Conservation (phyloP, 345 rosid species). For the Citrus trifoliata region DNA sequence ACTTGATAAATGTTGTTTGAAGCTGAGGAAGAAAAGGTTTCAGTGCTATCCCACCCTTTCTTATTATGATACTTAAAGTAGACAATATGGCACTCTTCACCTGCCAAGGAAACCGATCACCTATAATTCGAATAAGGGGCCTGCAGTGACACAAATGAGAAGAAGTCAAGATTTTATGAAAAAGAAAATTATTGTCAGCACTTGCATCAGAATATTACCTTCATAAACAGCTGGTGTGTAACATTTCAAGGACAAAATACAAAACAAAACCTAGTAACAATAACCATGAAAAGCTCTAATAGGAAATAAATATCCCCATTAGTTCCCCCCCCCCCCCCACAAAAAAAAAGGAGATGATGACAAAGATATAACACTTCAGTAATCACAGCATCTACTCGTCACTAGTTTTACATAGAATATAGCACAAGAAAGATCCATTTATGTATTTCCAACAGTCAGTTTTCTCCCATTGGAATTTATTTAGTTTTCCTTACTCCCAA, state of each 20-base stretch:
- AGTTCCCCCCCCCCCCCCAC: too few species aligned
- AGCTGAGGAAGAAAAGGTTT: constrained; percentile 99
- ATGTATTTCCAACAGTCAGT: constrained; percentile 3
- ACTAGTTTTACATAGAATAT: not conserved
- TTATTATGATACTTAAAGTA: constrained; percentile 70
- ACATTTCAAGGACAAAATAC: not conserved
- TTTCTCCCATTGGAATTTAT: not conserved
- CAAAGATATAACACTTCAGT: not conserved
- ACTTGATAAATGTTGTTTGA: constrained; percentile 93
- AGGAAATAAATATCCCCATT: not conserved
- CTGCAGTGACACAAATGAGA: constrained; percentile 39
- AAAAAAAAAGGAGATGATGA: not conserved
- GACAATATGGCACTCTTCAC: constrained; percentile 95
- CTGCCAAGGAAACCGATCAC: constrained; percentile 99
- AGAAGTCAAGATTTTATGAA: not conserved
- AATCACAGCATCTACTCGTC: not conserved
- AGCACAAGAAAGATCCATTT: not conserved
- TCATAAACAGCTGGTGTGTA: not conserved
- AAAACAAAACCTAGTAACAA: not conserved
- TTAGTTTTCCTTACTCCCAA: not conserved
- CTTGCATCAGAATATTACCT: not conserved
- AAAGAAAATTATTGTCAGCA: not conserved
- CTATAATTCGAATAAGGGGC: constrained; percentile 95
- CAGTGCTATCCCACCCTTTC: constrained; percentile 83
- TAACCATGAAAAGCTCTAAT: not conserved